Evolutionary conservation across 495 filamentous ascomycete genomes (phyloP), one percentile per base, ranked within the genome.

Genomic region (Penicillium canariense): DNA sequence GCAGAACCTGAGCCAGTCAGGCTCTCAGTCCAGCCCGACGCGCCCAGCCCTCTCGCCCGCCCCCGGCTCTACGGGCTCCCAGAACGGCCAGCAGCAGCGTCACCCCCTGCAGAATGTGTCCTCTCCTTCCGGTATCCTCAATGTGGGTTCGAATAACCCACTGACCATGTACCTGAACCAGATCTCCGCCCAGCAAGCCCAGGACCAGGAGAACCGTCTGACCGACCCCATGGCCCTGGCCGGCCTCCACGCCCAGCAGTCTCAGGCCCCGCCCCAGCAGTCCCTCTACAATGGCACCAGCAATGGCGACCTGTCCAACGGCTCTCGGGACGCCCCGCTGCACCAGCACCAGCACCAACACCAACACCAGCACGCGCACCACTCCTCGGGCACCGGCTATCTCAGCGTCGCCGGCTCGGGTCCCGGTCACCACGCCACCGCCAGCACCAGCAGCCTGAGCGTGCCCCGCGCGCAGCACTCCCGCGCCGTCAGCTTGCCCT

Each of bases 151-250:
- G 51, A 92, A 82, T 77, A 98, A 98, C 68, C 94, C 94, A 0
- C 72, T 98, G 64, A 95, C 90, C n/a, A 81, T 96, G 85, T 96
- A 96, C 68, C 82, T 96, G 35, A 88, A 83, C 68, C 90, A 96
- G 67, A 86, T 91, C 46, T 90, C 85, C 3, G 81, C 89, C 23
- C 88, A 93, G 67, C 86, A 88, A 18, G 81, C 86, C 32, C 82
- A 82, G 46, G 83, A 85, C 51, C 80, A 84, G 58, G 81, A 81
- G 52, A 77, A 77, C 57, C 75, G 72, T 5, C 44, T 74, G 45
- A 66, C 63, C 39, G 82, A 83, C 56, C 72, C 77, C 3, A 77
- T 77, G 62, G 70, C 75, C 17, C 68, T 82, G 36, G 69, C 71
- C 25, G 69, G 70, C 32, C 59, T 81, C 5, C 87, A 92, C 54